A percentile compares a stretch with the other conserved stretches of the same genome.
Evolutionary conservation across 2,329 filamentous ascomycete species (phyloP).

Genomic region (Cercospora sp.): DNA sequence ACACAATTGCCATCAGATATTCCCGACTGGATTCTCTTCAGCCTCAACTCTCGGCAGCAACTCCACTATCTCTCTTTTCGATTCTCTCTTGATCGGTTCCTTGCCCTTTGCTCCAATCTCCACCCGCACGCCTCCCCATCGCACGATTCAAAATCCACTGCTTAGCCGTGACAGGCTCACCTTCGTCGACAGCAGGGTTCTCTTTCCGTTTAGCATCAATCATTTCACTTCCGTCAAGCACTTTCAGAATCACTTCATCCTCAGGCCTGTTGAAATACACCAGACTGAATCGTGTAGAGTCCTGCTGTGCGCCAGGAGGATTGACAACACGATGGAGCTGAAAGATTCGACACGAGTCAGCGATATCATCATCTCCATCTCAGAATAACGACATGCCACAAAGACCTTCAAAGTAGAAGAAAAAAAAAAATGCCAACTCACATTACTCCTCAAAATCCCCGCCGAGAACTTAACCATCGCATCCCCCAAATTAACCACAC

Average conservation of each 20-base stretch:
- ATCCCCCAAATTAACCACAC: slow-evolving; percentile 53
- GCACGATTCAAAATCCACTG: slow-evolving; percentile 46
- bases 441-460: slow-evolving; percentile 37
- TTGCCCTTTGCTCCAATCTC: slow-evolving; percentile 23
- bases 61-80: slow-evolving; percentile 22
- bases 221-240: slow-evolving; percentile 38
- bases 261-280: slow-evolving; percentile 58
- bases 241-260: slow-evolving; percentile 49
- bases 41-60: neutral
- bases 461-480: slow-evolving; percentile 50
- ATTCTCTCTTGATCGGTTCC: slow-evolving; percentile 26
- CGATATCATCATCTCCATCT: neutral
- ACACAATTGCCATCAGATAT: too few species aligned
- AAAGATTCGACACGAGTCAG: neutral
- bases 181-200: slow-evolving; percentile 29
- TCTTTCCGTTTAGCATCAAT: slow-evolving; percentile 33
- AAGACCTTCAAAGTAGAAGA: too few species aligned
- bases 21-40: neutral
- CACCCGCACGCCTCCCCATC: slow-evolving; percentile 35
- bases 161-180: slow-evolving; percentile 31
- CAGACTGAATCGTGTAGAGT: slow-evolving; percentile 52
- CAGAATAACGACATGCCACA: too few species aligned
- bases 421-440: slow-evolving; percentile 6
- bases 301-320: slow-evolving; percentile 51
- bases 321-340: slow-evolving; percentile 51